Evolutionary conservation across 768 basidiomycete species (phyloP), one percentile per base, ranked within the genome.

Genomic region (Suillus clintonianus): DNA sequence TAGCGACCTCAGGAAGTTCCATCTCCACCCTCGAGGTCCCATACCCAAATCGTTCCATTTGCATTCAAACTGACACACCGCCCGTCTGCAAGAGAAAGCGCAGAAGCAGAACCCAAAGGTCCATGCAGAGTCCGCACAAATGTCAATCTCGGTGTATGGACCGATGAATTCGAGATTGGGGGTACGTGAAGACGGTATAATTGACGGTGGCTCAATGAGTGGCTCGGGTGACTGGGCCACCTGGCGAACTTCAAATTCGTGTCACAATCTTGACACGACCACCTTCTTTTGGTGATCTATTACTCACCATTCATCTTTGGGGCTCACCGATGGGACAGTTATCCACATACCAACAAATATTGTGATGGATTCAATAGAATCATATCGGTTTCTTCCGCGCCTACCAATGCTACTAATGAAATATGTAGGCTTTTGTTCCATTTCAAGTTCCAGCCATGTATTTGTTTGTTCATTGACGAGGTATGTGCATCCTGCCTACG

Each of bases 31-130:
- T 94, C 92, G 37, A 94, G 79, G 76, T 94, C 92, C 92, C 92
- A 94, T 3, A 92, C 89, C 90, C 91, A 92, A 48, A 94, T 83
- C 68, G 85, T 85, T 45, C 91, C 91, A 71, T 91, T 87, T 39
- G 76, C 76, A 10, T 89, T 86, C 22, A 93, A 76, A 69, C 90
- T 89, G 34, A 94, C 89, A 67, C 92, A 94, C 3, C 92, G 86
- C 27, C 92, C 92, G 73, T 94, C 92, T 34, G 92, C 86, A 41
- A 94, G 80, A 17, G 89, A 83, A 24, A 94, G 81, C 5, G 89
- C 84, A 5, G 82, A 83, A 30, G 92, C 82, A 7, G 89, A 84
- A 9, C 89, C 87, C 1, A 79, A 78, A 56, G 90, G 91, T 8
- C 93, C 92, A 69, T 89, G 82, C 53, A 94, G 75, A 59, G 82